Base-by-base conservation (phyloP, 2,329 filamentous ascomycete genomes). In the Fusarium sp. region DNA sequence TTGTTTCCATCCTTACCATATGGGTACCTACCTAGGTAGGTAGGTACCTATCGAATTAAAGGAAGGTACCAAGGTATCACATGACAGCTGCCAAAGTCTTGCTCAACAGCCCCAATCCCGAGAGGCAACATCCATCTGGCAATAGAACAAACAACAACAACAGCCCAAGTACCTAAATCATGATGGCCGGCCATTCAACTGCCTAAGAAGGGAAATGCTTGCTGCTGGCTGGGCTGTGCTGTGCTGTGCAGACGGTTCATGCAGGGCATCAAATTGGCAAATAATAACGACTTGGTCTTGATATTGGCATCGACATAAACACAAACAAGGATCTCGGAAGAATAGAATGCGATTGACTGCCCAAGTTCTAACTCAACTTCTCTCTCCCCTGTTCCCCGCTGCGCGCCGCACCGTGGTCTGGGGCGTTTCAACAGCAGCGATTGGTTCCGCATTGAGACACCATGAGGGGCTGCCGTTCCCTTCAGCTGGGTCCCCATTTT, bases 401-500 rank as follows among this genome's bases (percentile, higher is more conserved):
- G 61, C 63, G 55, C 43, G 47, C 69, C 66, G 58, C 30, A 68
- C 70, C 64, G 54, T 65, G 50, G 37, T 59, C 62, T 47, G 65
- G 59, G 59, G 55, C 55, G 57, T 51, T 59, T 48, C 28, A 27
- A 48, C 23, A 57, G 40, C 61, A 57, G 67, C 72, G 72, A 75
- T 75, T 75, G 73, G 73, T 50, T 72, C 65, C 56, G 42, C 55
- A 56, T n/a, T 41, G 49, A 28, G 58, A 70, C 66, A 60, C 69
- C 51, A 70, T 69, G 69, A 72, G 61, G 66, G 66, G 59, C 60
- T 13, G 43, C 67, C 37, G 69, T 69, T 69, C 66, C 68, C 55
- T 66, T 48, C 59, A 63, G 54, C 55, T 68, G 62, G 72, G 54
- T 58, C 57, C 59, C 49, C 59, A 60, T 70, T 49, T 76, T 71